Evolutionary conservation across 768 basidiomycete species (phyloP).

Genomic region (Punctularia strigosozonata): DNA sequence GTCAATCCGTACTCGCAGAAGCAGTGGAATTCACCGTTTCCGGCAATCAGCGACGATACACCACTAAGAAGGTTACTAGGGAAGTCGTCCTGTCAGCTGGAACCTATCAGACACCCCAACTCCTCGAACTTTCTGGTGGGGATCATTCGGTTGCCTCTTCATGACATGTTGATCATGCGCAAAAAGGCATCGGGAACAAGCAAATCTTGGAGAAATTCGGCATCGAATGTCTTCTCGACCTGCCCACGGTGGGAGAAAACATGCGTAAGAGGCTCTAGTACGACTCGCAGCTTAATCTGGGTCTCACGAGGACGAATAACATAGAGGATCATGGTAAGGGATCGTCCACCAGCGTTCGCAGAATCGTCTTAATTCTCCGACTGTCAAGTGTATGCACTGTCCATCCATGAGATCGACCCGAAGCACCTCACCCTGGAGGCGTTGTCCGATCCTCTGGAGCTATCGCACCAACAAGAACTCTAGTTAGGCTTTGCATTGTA

Average conservation of each 20-base stretch:
- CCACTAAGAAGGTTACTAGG: too few relatives aligned
- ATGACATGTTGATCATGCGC: too few relatives aligned
- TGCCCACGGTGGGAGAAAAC: constrained; percentile 25
- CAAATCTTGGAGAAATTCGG: constrained; percentile 11
- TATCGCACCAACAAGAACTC: constrained; percentile 6
- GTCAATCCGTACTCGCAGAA: too few relatives aligned
- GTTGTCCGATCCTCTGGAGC: constrained; percentile 5
- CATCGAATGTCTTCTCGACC: constrained; percentile 19
- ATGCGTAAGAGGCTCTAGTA: constrained; percentile 17
- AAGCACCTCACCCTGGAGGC: constrained; percentile 9
- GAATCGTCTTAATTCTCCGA: constrained; percentile 15
- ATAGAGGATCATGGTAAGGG: too few relatives aligned
- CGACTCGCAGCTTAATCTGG: neutral
- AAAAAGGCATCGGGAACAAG: constrained; percentile 19
- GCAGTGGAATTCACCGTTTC: too few relatives aligned
- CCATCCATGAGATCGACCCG: constrained; percentile 8
- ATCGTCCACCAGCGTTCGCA: too few relatives aligned
- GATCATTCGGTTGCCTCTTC: too few relatives aligned
- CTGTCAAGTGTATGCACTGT: constrained; percentile 8
- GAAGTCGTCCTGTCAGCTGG: too few relatives aligned
- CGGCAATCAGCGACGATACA: too few relatives aligned
- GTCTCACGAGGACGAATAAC: too few relatives aligned
- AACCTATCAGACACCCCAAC: too few relatives aligned
- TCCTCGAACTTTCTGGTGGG: too few relatives aligned
- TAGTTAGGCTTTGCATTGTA: constrained; percentile 7